Evolutionary conservation across 2,329 filamentous ascomycete genomes (phyloP).

Genomic region (Alternaria viburni): DNA sequence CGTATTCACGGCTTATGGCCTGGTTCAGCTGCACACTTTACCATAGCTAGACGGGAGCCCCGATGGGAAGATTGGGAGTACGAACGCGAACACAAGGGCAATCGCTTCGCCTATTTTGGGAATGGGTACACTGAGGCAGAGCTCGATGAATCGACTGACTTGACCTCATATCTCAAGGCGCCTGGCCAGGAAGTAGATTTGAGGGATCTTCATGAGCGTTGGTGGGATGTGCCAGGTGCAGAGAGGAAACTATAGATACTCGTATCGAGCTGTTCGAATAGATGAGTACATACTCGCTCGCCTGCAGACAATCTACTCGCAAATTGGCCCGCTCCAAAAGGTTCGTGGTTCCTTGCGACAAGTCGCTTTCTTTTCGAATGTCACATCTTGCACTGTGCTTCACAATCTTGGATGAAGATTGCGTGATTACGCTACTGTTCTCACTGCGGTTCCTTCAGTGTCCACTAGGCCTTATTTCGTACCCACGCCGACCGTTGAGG

Average conservation of each 20-base stretch:
- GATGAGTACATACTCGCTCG: not conserved
- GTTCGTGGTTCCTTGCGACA: not conserved
- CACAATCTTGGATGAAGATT: not conserved
- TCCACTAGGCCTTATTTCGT: not conserved
- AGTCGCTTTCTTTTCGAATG: too few species aligned
- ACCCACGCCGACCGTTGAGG: not conserved
- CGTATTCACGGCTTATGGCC: slow-evolving; percentile 74
- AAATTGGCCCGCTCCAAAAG: not conserved
- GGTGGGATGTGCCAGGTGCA: slow-evolving; percentile 56
- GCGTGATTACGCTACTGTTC: not conserved
- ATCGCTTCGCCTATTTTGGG: slow-evolving; percentile 69
- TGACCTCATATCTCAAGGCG: slow-evolving; percentile 67
- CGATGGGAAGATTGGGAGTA: slow-evolving; percentile 67
- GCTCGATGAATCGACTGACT: slow-evolving; percentile 60
- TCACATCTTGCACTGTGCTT: not conserved
- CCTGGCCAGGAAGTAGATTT: slow-evolving; percentile 64
- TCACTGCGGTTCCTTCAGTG: not conserved
- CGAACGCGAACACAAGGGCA: slow-evolving; percentile 53
- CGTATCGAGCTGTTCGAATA: not conserved
- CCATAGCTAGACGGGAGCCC: slow-evolving; percentile 62
- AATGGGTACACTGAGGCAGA: slow-evolving; percentile 71
- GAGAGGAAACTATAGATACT: slow-evolving; percentile 17
- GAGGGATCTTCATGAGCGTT: slow-evolving; percentile 69
- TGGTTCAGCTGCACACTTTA: slow-evolving; percentile 68
- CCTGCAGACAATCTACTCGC: not conserved